Base-by-base conservation (phyloP, 2,329 filamentous ascomycete genomes). In the Fusarium sp. region DNA sequence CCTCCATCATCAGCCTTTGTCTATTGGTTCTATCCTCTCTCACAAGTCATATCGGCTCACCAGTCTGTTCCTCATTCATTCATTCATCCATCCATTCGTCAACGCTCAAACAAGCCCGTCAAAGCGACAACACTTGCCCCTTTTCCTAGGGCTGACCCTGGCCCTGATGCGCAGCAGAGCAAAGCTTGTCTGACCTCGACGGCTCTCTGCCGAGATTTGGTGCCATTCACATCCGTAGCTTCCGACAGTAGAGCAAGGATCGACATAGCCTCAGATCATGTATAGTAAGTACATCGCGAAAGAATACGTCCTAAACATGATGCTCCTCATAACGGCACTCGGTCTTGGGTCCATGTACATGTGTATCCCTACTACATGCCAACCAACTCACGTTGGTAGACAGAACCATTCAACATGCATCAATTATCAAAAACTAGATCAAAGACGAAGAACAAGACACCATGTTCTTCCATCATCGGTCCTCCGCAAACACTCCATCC, bases 141-240 rank as follows among this genome's bases (percentile, higher is more conserved):
- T 59, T 46, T 49, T 15, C 29, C 36, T 63, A 62, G 47, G 59
- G 47, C 59, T 62, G 59, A 59, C 36, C n/a, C n/a, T n/a, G n/a
- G n/a, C n/a, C n/a, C 21, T 15, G 17, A 25, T 21, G 46, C 31
- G 35, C 35, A 25, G 41, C 19, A n/a, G 19, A 14, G 29, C 32
- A 62, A 63, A 62, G 59, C 59, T 62, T 62, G 59, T 54, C 47
- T 46, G 15, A 29, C 39, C 37, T 36, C 27, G 42, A 31, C 19
- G 41, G 2, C 21, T 42, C 15, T 27, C 27, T 38, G 13, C 51
- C 25, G 14, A 56, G 17, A 21, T 29, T 17, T 15, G 32, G 14
- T 25, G 27, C 17, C 33, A 55, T 37, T 48, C 19, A 42, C 49
- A 59, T 55, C 60, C 60, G 60, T 21, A 35, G 32, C 41, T 60